Base-by-base conservation (phyloP, 352 stramenopile genomes). In the Pythium guiyangense region DNA sequence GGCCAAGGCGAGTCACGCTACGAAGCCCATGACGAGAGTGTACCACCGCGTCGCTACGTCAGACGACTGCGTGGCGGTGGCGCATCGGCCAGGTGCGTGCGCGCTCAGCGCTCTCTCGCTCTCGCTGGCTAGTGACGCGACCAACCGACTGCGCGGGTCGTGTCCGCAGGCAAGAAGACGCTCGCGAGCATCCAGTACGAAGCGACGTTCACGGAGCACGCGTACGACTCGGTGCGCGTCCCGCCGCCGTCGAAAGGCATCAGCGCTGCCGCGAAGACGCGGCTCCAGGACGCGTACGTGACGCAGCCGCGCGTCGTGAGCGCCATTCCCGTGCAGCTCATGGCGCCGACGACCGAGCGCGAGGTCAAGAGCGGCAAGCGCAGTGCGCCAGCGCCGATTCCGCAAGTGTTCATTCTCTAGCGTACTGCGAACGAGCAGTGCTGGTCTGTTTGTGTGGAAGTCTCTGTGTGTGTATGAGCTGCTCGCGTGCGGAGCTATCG, bases 341-440 rank as follows among this genome's bases (percentile, higher is more conserved):
- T 37, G 31, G 31, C 4, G 31, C 31, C 4, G 52, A 60, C 20
- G 29, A n/a, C 20, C 2, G 20, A 27, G 34, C 67, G 15, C 10
- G 59, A 64, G 17, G 49, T 50, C 8, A 64, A 57, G 59, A 64
- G 60, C 27, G 74, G 83, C 34, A 90, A 86, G 60, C 69, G 71
- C 22, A 57, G 62, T 29, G 73, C 63, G 1, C 62, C 74, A 18
- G 44, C 61, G 35, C 40, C 64, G 20, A 88, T 90, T 66, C 71
- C 67, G 25, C 78, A 90, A 69, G 59, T 91, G 35, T 90, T 91
- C 77, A 77, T 90, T 57, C 64, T 83, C 66, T 89, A 77, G 2
- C 39, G 18, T 56, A 18, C 42, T 61, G 43, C 3, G 50, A 26
- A 49, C 29, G n/a, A 15, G 15, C 31, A 15, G 18, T 22, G 25